Evolutionary conservation across 108 stramenopile genomes (phyloP).

Genomic region (Pseudonitzschia delicatissima): DNA sequence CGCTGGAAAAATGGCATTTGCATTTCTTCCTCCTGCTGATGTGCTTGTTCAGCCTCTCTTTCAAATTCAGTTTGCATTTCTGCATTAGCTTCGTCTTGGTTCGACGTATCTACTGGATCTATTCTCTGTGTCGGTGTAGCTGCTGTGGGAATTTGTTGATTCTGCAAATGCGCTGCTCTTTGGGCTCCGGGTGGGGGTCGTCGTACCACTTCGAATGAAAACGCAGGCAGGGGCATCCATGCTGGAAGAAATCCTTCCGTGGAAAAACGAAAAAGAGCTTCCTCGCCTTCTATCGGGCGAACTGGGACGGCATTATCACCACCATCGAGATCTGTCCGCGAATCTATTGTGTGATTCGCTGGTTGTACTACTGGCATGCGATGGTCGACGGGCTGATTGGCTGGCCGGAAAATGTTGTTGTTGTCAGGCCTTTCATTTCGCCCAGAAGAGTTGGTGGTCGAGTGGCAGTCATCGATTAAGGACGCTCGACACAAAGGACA

Average conservation of each 20-base stretch:
- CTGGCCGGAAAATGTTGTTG: not conserved
- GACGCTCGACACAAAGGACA: slow-evolving; percentile 77
- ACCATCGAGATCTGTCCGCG: not conserved
- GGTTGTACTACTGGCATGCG: not conserved
- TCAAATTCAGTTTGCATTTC: not conserved
- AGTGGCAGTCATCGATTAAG: slow-evolving; percentile 38
- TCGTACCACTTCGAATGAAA: slow-evolving; percentile 80
- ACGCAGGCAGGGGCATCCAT: slow-evolving; percentile 75
- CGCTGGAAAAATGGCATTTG: slow-evolving; percentile 54
- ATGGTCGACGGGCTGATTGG: not conserved
- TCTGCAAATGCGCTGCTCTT: slow-evolving; percentile 18
- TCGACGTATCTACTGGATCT: not conserved
- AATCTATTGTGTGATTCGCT: not conserved
- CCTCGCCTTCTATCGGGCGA: slow-evolving; percentile 30
- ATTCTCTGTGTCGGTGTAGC: slow-evolving; percentile 22
- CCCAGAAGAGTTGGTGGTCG: too few relatives aligned
- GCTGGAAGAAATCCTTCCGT: slow-evolving; percentile 73
- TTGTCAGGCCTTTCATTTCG: slow-evolving; percentile 3
- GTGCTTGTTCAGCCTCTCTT: not conserved
- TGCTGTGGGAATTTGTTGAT: slow-evolving; percentile 1
- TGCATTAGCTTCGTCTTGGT: slow-evolving; percentile 6
- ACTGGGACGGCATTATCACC: not conserved
- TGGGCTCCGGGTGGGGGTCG: slow-evolving; percentile 34
- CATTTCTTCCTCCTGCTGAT: slow-evolving; percentile 16
- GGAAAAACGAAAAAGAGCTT: slow-evolving; percentile 72